phyloP scores from a whole-genome alignment of 768 basidiomycete genomes.

The Tylopilus subfusipes region DNA sequence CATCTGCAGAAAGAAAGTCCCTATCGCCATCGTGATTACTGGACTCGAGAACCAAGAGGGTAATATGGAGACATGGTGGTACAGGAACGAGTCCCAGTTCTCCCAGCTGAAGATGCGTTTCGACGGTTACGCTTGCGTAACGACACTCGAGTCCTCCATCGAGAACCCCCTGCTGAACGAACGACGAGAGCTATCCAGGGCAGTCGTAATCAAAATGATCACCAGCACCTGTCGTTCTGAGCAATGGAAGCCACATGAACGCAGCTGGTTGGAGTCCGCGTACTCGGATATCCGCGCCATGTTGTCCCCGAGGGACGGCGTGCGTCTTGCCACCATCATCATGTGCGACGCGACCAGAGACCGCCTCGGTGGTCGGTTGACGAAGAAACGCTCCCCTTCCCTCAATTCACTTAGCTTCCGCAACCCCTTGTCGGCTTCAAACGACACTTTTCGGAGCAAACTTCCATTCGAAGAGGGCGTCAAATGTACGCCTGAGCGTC shows the following conservation, averaged over 20 bases:
- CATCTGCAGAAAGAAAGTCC: constrained; percentile 39
- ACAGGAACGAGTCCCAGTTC: constrained; percentile 22
- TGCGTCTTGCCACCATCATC: constrained; percentile 21
- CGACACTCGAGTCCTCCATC: constrained; percentile 20
- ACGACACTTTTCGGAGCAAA: constrained; percentile 4
- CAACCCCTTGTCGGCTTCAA: constrained; percentile 21
- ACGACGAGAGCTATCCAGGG: constrained; percentile 26
- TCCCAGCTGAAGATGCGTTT: constrained; percentile 27
- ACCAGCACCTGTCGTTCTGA: constrained; percentile 13
- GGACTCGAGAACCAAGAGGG: constrained; percentile 38
- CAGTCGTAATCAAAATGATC: constrained; percentile 22
- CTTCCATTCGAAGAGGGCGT: constrained; percentile 22
- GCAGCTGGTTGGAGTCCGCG: constrained; percentile 26
- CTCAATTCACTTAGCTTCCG: constrained; percentile 17
- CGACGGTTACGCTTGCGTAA: constrained; percentile 32
- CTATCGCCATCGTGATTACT: constrained; percentile 39
- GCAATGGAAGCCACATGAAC: constrained; percentile 29
- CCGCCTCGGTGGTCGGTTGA: neutral
- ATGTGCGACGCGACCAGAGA: constrained; percentile 20
- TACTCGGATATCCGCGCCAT: constrained; percentile 26
- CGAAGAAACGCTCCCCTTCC: constrained; percentile 19
- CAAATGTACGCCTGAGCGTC: constrained; percentile 5
- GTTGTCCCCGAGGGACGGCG: constrained; percentile 12
- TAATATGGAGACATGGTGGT: constrained; percentile 35
- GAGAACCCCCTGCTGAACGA: constrained; percentile 9